phyloP scores from a whole-genome alignment of 2,329 filamentous ascomycete species.

The Fusarium austroafricanum region DNA sequence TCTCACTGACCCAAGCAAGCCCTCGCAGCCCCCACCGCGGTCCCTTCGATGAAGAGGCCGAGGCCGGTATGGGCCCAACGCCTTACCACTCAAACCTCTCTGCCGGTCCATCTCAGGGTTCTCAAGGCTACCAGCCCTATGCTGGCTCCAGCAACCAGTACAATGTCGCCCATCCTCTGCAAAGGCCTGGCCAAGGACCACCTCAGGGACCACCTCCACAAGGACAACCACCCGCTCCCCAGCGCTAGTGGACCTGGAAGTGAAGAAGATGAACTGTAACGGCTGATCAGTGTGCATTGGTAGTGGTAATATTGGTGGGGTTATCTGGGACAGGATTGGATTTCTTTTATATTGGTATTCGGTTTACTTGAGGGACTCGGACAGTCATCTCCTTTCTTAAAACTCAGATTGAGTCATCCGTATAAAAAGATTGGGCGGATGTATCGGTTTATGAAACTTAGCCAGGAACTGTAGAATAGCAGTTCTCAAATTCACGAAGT shows the following conservation, averaged over 20 bases:
- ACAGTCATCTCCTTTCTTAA: slow-evolving; percentile 23
- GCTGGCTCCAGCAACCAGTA: slow-evolving; percentile 31
- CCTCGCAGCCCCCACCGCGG: slow-evolving; percentile 49
- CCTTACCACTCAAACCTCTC: slow-evolving; percentile 49
- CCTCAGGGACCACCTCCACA: slow-evolving; percentile 42
- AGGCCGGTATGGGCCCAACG: slow-evolving; percentile 50
- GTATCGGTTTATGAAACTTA: slow-evolving; percentile 35
- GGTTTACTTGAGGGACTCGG: slow-evolving; percentile 31
- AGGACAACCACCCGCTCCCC: slow-evolving; percentile 44
- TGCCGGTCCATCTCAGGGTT: slow-evolving; percentile 33
- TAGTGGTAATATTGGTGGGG: slow-evolving; percentile 17
- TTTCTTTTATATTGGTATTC: slow-evolving; percentile 29
- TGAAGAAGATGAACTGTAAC: slow-evolving; percentile 31
- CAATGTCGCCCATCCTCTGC: slow-evolving; percentile 40
- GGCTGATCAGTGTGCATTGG: slow-evolving; percentile 26
- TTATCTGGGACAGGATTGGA: slow-evolving; percentile 12
- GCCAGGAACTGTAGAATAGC: slow-evolving; percentile 22
- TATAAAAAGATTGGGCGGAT: slow-evolving; percentile 29
- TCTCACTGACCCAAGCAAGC: slow-evolving; percentile 45
- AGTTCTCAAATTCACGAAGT: slow-evolving; percentile 43
- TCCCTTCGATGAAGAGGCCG: slow-evolving; percentile 59
- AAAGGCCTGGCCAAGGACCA: slow-evolving; percentile 34
- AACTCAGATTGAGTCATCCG: slow-evolving; percentile 38
- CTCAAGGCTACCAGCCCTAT: slow-evolving; percentile 42
- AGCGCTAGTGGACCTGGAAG: slow-evolving; percentile 41